Evolutionary conservation across 495 filamentous ascomycete genomes (phyloP).

Genomic region (Rhypophila decipiens): DNA sequence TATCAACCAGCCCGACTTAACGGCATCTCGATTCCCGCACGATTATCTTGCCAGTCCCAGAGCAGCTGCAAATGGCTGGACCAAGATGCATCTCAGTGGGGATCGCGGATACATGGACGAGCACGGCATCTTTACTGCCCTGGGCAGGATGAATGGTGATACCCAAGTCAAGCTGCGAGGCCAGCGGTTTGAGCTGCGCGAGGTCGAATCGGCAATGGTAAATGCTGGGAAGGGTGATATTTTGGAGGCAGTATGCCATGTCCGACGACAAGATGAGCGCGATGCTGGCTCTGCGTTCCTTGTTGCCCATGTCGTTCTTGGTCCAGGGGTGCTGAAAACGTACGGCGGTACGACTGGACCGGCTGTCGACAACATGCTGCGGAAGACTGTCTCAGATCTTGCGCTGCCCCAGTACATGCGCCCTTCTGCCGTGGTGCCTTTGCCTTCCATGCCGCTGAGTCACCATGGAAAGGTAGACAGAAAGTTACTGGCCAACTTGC

Average conservation of each 20-base stretch:
- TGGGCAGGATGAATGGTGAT: conserved; percentile 35
- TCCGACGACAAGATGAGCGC: background rate
- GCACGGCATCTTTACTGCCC: conserved; percentile 29
- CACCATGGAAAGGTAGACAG: conserved; percentile 36
- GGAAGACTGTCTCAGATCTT: conserved; percentile 11
- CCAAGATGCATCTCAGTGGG: conserved; percentile 14
- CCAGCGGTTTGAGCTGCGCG: conserved; percentile 39
- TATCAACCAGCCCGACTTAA: conserved; percentile 25
- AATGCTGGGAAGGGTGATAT: conserved; percentile 7
- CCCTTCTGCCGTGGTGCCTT: conserved; percentile 27
- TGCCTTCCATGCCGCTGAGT: conserved; percentile 34
- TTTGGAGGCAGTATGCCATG: conserved; percentile 3
- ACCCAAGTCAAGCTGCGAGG: conserved; percentile 42
- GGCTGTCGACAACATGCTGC: conserved; percentile 4
- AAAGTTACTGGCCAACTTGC: conserved; percentile 3
- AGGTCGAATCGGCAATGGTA: conserved; percentile 23
- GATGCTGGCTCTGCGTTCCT: conserved; percentile 18
- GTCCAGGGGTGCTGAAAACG: background rate
- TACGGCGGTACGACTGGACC: background rate
- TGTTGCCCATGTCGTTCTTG: conserved; percentile 24
- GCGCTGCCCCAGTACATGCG: conserved; percentile 39
- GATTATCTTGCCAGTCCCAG: conserved; percentile 2
- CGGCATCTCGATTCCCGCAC: conserved; percentile 3
- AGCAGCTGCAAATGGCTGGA: conserved; percentile 10
- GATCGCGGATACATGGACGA: conserved; percentile 12